Evolutionary conservation across 1,139 yeast species (phyloP).

Genomic region (Diutina neorugosa): DNA sequence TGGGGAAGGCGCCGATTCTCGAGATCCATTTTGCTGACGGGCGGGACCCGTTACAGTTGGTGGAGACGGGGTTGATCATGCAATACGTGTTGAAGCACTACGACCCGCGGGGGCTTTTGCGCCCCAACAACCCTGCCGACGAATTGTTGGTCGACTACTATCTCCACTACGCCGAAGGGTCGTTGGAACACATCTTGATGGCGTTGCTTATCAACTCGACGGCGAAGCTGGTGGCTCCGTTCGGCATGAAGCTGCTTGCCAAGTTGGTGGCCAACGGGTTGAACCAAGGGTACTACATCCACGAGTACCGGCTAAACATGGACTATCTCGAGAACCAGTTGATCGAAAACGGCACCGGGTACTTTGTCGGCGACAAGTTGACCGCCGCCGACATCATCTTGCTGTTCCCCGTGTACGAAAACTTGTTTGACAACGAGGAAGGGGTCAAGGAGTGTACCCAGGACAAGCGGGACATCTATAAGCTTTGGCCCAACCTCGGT

Average conservation of each 20-base stretch:
- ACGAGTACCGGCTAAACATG: constrained; percentile 10
- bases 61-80: constrained; percentile 9
- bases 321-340: constrained; percentile 29
- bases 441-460: constrained; percentile 24
- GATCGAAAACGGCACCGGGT: constrained; percentile 29
- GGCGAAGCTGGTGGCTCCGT: constrained; percentile 9
- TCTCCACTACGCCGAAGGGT: constrained; percentile 10
- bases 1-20: constrained; percentile 45
- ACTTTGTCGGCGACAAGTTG: constrained; percentile 41
- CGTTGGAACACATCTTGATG: constrained; percentile 9
- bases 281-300: constrained; percentile 10
- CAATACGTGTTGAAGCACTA: constrained; percentile 9
- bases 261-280: constrained; percentile 9
- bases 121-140: constrained; percentile 7
- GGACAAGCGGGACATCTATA: constrained; percentile 19
- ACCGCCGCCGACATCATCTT: constrained; percentile 51
- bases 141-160: constrained; percentile 9
- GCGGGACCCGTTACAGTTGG: constrained; percentile 10
- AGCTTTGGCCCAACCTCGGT: constrained; percentile 20
- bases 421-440: constrained; percentile 28
- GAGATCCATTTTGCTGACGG: constrained; percentile 37
- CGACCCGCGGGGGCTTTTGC: constrained; percentile 7
- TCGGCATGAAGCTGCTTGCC: constrained; percentile 9
- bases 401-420: constrained; percentile 32
- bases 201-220: constrained; percentile 9